Evolutionary conservation across 305 asterid genomes (phyloP), one percentile per base, ranked within the genome.

Genomic region (Petunia hybrid): DNA sequence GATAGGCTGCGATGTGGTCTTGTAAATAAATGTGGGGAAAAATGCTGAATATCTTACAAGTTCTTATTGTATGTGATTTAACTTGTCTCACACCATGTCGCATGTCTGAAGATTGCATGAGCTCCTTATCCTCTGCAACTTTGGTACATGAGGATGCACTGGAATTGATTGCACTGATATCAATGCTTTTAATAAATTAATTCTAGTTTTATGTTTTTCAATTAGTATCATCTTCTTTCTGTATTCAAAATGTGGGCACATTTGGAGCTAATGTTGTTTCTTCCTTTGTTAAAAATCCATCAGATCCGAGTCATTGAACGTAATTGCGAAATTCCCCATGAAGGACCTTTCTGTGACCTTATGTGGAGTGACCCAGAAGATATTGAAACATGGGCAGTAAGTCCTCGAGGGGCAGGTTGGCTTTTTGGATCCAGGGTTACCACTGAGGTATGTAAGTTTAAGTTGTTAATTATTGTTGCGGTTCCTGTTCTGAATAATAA

Each of bases 331-430:
- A 96, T 96, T 70, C 99, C 99, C 70, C 99, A 96, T 87, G 99
- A 96, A 90, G 99, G 99, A 78, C 98, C 99, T 42, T 96, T 96
- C 89, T 96, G 99, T 82, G 99, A 96, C 89, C 92, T 96, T 67
- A 96, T 96, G 99, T 96, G 99, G 99, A 96, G 99, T 90, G 99
- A 96, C 81, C 99, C 99, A 68, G 99, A 96, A 92, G 99, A 96
- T 84, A 96, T 96, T 75, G 99, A 96, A 87, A 96, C 98, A 56
- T 96, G 99, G 99, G 98, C 99, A 55, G 99, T 96, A 45, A 96
- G 99, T 87, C 99, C 99, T 42, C 94, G 99, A 78, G 99, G 99
- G 79, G 99, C 99, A 80, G 99, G 99, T 69, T 96, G 99, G 99
- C 97, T 96, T 70, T 96, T 94, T 86, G 98, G 99, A 41, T 96